Evolutionary conservation across 768 basidiomycete species (phyloP).

Genomic region (Termitomyces sp.): DNA sequence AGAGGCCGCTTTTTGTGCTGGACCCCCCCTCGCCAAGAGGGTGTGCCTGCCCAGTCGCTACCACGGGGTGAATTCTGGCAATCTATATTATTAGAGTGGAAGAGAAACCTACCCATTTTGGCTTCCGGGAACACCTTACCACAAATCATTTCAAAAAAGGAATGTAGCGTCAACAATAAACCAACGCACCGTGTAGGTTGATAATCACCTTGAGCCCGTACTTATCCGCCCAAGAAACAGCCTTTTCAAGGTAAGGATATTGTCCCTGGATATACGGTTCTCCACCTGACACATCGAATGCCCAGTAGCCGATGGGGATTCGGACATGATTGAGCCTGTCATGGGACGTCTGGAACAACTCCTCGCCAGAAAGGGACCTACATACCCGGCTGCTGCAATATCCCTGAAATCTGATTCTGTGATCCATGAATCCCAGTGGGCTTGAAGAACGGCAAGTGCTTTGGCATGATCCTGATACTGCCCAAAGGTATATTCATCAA

Average conservation of each 20-base stretch:
- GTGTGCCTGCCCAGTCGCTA: too few relatives aligned
- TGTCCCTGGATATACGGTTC: conserved; percentile 80
- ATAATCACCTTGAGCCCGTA: conserved; percentile 76
- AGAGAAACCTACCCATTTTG: conserved; percentile 58
- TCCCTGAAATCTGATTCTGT: conserved; percentile 71
- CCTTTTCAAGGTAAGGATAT: conserved; percentile 57
- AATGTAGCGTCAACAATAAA: background rate
- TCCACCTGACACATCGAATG: conserved; percentile 69
- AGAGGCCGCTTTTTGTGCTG: too few relatives aligned
- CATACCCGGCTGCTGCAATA: conserved; percentile 70
- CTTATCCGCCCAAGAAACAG: conserved; percentile 62
- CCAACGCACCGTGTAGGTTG: conserved; percentile 54
- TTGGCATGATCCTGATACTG: conserved; percentile 45
- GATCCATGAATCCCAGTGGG: conserved; percentile 83
- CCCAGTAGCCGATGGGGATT: conserved; percentile 88
- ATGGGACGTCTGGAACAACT: background rate
- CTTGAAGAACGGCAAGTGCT: conserved; percentile 41
- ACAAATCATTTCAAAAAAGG: background rate
- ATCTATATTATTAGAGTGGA: background rate
- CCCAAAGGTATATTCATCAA: conserved; percentile 79
- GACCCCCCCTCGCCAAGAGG: too few relatives aligned
- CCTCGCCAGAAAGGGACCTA: background rate
- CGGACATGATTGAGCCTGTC: conserved; percentile 75
- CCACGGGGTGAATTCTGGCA: too few relatives aligned
- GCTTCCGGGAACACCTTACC: conserved; percentile 68